phyloP scores from a whole-genome alignment of 139 green algal genomes.

The Micromonas pusilla region DNA sequence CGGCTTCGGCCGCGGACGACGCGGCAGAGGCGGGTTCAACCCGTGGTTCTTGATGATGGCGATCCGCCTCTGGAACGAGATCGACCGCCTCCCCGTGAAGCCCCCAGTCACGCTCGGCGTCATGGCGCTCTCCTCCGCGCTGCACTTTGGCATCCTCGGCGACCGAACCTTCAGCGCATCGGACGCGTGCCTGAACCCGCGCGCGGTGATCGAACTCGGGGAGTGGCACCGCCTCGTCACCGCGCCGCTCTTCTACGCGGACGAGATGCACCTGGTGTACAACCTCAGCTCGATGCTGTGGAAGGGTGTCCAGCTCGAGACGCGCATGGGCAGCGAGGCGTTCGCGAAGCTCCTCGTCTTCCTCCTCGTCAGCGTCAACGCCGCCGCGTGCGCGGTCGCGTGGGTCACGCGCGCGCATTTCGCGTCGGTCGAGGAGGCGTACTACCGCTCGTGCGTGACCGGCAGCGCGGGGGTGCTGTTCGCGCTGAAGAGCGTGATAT shows the following conservation, averaged over 20 bases:
- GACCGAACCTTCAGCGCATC: background rate
- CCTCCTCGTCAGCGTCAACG: background rate
- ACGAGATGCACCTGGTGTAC: slow-evolving; percentile 14
- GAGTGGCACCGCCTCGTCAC: background rate
- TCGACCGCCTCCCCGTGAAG: background rate
- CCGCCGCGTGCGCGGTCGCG: background rate
- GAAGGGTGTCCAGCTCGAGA: slow-evolving; percentile 16
- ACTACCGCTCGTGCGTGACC: background rate
- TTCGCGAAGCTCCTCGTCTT: background rate
- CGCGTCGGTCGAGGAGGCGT: background rate
- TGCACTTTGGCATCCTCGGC: background rate
- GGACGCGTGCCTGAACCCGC: background rate
- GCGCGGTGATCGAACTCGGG: background rate
- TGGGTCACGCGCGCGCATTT: background rate
- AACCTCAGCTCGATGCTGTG: background rate
- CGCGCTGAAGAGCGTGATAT: slow-evolving; percentile 3
- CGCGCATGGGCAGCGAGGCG: background rate
- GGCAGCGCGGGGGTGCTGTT: background rate
- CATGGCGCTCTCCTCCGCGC: background rate
- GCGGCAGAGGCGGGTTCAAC: background rate
- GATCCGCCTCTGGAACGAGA: background rate
- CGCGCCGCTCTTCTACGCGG: background rate
- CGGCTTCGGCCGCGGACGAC: background rate
- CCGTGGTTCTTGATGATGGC: background rate
- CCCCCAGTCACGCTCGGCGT: background rate